A percentile compares a stretch with the other conserved stretches of the same genome.
Conservation (phyloP, 805 yeast genomes). For the Candida chilensis region DNA sequence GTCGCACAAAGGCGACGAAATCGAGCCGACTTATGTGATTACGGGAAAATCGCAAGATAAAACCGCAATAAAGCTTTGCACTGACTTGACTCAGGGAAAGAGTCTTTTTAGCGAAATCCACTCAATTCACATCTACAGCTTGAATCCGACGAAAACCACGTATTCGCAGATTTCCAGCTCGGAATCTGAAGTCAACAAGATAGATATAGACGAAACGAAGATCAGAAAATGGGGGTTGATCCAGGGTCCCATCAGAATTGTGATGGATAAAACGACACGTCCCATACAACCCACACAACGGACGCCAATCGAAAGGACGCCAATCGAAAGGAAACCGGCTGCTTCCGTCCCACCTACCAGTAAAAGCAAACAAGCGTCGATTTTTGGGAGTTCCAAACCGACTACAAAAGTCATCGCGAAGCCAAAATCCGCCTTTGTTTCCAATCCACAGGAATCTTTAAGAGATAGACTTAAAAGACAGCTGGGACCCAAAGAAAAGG, state of each 20-base stretch:
- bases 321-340: background rate
- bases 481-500: constrained; percentile 24
- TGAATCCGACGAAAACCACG: constrained; percentile 11
- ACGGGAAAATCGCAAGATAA: constrained; percentile 18
- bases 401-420: too few species aligned
- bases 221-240: constrained; percentile 8
- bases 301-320: constrained; percentile 1
- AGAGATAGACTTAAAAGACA: too few species aligned
- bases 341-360: constrained; percentile 3
- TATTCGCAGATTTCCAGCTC: constrained; percentile 3
- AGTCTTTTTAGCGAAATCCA: constrained; percentile 16
- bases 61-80: constrained; percentile 9
- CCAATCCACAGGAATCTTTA: too few species aligned
- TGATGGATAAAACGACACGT: background rate
- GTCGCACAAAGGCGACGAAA: constrained; percentile 17
- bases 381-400: too few species aligned
- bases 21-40: constrained; percentile 31
- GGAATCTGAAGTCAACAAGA: background rate
- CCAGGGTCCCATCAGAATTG: constrained; percentile 5
- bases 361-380: constrained; percentile 4
- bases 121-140: constrained; percentile 28
- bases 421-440: too few species aligned
- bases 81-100: constrained; percentile 12
- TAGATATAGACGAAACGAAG: constrained; percentile 1
- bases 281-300: background rate